phyloP scores from a whole-genome alignment of 106 monocot genomes.

The Allium cepa region DNA sequence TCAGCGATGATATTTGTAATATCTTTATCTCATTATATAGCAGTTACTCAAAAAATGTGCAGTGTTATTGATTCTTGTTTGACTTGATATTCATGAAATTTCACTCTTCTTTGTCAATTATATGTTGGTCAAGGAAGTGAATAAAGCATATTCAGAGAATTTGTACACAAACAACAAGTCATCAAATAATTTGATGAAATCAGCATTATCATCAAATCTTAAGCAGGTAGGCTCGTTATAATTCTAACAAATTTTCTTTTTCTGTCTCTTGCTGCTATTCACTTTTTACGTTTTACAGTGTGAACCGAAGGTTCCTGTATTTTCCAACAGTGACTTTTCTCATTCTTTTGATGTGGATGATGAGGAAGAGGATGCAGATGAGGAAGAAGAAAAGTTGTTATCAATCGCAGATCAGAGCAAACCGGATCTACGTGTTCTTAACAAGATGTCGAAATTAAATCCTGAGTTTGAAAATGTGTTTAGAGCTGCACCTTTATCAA shows the following conservation, averaged over 20 bases:
- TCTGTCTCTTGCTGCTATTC: constrained; percentile 8
- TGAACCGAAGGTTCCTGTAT: constrained; percentile 5
- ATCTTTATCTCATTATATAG: no score
- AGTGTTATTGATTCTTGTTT: no score
- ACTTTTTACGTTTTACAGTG: constrained; percentile 17
- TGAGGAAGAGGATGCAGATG: neutral
- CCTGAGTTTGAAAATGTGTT: constrained; percentile 21
- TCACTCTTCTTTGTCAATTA: neutral
- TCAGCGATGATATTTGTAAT: no score
- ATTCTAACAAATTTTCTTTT: constrained; percentile 1
- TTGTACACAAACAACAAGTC: constrained; percentile 1
- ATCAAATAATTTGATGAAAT: constrained; percentile 6
- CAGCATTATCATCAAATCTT: neutral
- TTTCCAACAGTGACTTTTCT: constrained; percentile 9
- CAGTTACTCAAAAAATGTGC: no score
- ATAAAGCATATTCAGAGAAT: constrained; percentile 22
- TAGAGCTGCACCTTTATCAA: constrained; percentile 57
- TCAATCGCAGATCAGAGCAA: constrained; percentile 1
- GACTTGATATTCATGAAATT: no score
- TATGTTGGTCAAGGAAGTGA: constrained; percentile 31
- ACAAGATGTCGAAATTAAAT: constrained; percentile 7
- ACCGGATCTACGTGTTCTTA: neutral
- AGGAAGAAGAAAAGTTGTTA: constrained; percentile 16
- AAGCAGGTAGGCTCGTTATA: neutral
- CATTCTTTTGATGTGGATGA: neutral